These are phyloP conservation scores for Pestalotiopsis sp. DNA, from an alignment of 2,329 filamentous ascomycete species.

Conservation along the genomic window DNA sequence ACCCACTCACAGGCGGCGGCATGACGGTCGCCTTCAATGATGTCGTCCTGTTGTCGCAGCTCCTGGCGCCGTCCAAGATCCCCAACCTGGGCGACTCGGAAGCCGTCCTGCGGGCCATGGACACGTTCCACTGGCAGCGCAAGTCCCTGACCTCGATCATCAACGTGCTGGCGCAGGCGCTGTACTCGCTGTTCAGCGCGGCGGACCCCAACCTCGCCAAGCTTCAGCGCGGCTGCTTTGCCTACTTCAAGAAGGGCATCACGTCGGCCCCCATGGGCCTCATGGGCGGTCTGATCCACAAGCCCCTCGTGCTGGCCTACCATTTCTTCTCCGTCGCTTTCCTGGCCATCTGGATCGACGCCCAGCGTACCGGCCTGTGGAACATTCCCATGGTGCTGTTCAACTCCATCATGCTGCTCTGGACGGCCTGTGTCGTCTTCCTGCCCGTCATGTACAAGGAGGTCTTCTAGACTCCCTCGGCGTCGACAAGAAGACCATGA, in stretches of 20 bases:
- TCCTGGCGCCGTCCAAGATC: conserved; percentile 71
- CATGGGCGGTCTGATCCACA: conserved; percentile 78
- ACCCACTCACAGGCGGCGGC: conserved; percentile 92
- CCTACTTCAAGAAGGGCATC: conserved; percentile 81
- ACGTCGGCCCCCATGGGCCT: conserved; percentile 80
- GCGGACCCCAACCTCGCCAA: conserved; percentile 75
- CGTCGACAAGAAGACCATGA: neutral
- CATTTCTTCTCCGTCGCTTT: conserved; percentile 97
- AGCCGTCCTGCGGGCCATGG: conserved; percentile 70
- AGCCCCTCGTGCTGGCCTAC: conserved; percentile 77
- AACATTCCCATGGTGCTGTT: conserved; percentile 67
- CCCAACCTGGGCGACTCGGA: conserved; percentile 69
- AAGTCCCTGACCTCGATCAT: conserved; percentile 85
- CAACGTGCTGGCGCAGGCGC: conserved; percentile 95
- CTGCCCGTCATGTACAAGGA: conserved; percentile 80
- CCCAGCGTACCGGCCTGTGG: conserved; percentile 53
- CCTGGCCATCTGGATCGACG: conserved; percentile 75
- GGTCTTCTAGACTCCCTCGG: conserved; percentile 31
- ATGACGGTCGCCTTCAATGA: conserved; percentile 99
- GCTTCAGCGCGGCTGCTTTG: conserved; percentile 88
- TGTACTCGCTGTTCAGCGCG: conserved; percentile 91
- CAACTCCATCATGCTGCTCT: conserved; percentile 71
- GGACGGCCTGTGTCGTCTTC: conserved; percentile 80
- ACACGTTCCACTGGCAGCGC: conserved; percentile 81
- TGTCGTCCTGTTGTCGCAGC: conserved; percentile 73